Evolutionary conservation across 805 yeast genomes (phyloP).

Genomic region (Lipomyces mesembrius): DNA sequence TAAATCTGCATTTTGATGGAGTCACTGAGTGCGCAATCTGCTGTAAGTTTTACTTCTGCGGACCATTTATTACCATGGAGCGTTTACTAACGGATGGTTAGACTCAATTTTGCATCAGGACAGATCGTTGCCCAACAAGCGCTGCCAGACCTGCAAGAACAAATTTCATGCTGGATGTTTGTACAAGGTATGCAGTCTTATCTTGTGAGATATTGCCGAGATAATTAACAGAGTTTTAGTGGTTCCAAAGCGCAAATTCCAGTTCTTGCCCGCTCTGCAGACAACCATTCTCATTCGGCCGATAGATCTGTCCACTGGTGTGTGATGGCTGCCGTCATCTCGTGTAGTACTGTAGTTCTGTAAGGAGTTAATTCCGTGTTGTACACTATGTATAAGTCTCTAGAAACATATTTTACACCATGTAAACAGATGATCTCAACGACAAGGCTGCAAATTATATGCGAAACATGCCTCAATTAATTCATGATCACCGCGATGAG

Average conservation of each 20-base stretch:
- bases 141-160: constrained; percentile 88
- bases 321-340: background rate
- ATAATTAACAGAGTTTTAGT: constrained; percentile 44
- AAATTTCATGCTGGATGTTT: constrained; percentile 95
- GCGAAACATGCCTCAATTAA: background rate
- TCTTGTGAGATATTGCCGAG: background rate
- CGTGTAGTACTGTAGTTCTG: no score
- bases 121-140: constrained; percentile 85
- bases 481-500: no score
- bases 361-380: no score
- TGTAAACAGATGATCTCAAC: no score
- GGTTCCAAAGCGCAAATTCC: constrained; percentile 94
- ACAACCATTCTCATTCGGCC: constrained; percentile 35
- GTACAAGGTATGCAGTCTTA: constrained; percentile 54
- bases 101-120: constrained; percentile 86
- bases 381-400: no score
- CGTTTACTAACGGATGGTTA: background rate
- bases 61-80: background rate
- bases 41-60: constrained; percentile 43
- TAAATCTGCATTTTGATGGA: constrained; percentile 84
- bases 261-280: constrained; percentile 96
- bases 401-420: no score
- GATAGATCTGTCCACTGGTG: constrained; percentile 8
- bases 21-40: constrained; percentile 98
- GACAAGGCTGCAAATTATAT: no score